Conservation (phyloP, 805 yeast genomes). For the Metschnikowia santaceciliae region DNA sequence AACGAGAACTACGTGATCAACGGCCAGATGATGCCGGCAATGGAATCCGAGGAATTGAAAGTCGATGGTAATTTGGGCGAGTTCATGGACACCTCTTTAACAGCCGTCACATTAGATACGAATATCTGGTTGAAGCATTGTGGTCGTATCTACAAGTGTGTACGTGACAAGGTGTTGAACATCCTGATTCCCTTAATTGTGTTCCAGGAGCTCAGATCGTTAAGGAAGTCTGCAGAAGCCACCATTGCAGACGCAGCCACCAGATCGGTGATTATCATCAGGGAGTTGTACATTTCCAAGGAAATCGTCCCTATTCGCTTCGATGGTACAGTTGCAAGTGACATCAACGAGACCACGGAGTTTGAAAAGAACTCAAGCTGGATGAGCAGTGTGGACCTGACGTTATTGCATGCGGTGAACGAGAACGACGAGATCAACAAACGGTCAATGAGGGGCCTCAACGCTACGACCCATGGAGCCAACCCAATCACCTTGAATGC, state of each 20-base stretch:
- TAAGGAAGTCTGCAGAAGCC: slow-evolving; percentile 67
- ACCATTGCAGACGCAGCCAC: slow-evolving; percentile 78
- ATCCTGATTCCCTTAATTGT: slow-evolving; percentile 69
- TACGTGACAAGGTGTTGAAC: slow-evolving; percentile 54
- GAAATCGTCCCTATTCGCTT: slow-evolving; percentile 59
- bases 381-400: slow-evolving; percentile 70
- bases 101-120: slow-evolving; percentile 66
- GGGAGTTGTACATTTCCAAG: slow-evolving; percentile 58
- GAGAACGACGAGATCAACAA: slow-evolving; percentile 40
- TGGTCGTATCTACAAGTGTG: slow-evolving; percentile 68
- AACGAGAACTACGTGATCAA: slow-evolving; percentile 20
- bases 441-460: slow-evolving; percentile 38
- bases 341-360: slow-evolving; percentile 67
- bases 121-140: slow-evolving; percentile 80
- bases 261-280: slow-evolving; percentile 67
- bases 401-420: slow-evolving; percentile 50
- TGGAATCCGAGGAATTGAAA: slow-evolving; percentile 10
- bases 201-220: slow-evolving; percentile 70
- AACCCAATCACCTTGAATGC: slow-evolving; percentile 23
- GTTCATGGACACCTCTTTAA: slow-evolving; percentile 52
- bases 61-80: slow-evolving; percentile 52
- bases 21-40: slow-evolving; percentile 17
- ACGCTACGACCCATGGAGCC: slow-evolving; percentile 9
- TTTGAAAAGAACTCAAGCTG: slow-evolving; percentile 70
- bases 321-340: slow-evolving; percentile 65